A percentile compares a stretch with the other conserved stretches of the same genome.
phyloP scores from a whole-genome alignment of 192 early-diverging fungal genomes.

The Linderina pennispora region DNA sequence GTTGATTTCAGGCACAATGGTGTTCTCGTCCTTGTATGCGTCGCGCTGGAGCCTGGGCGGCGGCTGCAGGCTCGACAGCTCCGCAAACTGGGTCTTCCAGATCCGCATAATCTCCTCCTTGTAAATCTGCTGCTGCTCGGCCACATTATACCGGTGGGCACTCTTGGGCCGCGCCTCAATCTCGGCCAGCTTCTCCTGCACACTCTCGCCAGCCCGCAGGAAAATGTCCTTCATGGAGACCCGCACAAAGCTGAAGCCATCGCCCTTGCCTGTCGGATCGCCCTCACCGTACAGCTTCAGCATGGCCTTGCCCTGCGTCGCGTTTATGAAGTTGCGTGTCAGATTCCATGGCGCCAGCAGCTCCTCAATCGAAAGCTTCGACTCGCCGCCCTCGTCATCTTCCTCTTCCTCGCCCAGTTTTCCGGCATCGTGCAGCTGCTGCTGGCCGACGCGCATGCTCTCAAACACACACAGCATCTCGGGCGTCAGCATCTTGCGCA shows the following conservation, averaged over 20 bases:
- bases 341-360: constrained; percentile 92
- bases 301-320: constrained; percentile 91
- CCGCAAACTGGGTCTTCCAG: constrained; percentile 81
- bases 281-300: constrained; percentile 92
- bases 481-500: constrained; percentile 87
- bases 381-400: constrained; percentile 58
- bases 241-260: constrained; percentile 97
- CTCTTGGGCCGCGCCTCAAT: constrained; percentile 77
- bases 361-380: constrained; percentile 80
- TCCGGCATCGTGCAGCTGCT: constrained; percentile 85
- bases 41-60: constrained; percentile 21
- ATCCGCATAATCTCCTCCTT: constrained; percentile 88
- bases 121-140: constrained; percentile 95
- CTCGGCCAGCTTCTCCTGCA: constrained; percentile 77
- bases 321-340: constrained; percentile 93
- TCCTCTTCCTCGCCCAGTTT: constrained; percentile 61
- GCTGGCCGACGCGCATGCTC: constrained; percentile 88
- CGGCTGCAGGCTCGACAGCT: constrained; percentile 55
- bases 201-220: constrained; percentile 75
- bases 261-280: constrained; percentile 91
- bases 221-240: constrained; percentile 98
- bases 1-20: constrained; percentile 43
- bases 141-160: constrained; percentile 77
- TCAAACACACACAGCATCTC: constrained; percentile 95
- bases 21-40: constrained; percentile 26